Evolutionary conservation across 352 stramenopile genomes (phyloP).

Genomic region (Phytophthora meadii): DNA sequence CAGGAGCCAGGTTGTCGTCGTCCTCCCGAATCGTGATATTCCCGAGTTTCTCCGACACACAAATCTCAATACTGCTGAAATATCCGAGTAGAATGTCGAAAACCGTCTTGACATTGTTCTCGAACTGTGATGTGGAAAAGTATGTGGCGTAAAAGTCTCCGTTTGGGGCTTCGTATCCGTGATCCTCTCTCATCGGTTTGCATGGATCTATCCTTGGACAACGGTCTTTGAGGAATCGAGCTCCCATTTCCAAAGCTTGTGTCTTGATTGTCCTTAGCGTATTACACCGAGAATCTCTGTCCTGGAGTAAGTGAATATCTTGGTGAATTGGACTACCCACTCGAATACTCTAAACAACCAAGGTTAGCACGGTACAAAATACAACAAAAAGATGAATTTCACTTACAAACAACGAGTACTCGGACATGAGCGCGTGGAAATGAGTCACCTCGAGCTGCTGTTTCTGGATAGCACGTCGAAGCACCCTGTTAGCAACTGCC

Average conservation of each 20-base stretch:
- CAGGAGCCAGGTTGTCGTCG: constrained; percentile 38
- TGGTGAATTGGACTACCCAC: constrained; percentile 39
- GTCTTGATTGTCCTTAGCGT: constrained; percentile 28
- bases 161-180: constrained; percentile 31
- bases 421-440: constrained; percentile 38
- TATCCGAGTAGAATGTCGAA: constrained; percentile 49
- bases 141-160: constrained; percentile 37
- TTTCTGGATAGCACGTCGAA: constrained; percentile 31
- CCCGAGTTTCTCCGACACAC: constrained; percentile 51
- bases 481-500: constrained; percentile 24
- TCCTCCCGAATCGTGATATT: constrained; percentile 55
- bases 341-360: constrained; percentile 32
- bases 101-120: constrained; percentile 45
- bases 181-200: constrained; percentile 37
- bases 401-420: constrained; percentile 38
- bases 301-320: constrained; percentile 21
- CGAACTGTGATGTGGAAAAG: constrained; percentile 33
- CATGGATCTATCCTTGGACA: constrained; percentile 26
- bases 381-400: background rate
- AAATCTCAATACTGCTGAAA: constrained; percentile 54
- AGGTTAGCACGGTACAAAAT: no score
- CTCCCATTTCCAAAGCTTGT: constrained; percentile 18
- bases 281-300: constrained; percentile 4
- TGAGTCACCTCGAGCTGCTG: constrained; percentile 34
- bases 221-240: constrained; percentile 33